Evolutionary conservation across 352 stramenopile species (phyloP).

Genomic region (Pythium folliculosum): DNA sequence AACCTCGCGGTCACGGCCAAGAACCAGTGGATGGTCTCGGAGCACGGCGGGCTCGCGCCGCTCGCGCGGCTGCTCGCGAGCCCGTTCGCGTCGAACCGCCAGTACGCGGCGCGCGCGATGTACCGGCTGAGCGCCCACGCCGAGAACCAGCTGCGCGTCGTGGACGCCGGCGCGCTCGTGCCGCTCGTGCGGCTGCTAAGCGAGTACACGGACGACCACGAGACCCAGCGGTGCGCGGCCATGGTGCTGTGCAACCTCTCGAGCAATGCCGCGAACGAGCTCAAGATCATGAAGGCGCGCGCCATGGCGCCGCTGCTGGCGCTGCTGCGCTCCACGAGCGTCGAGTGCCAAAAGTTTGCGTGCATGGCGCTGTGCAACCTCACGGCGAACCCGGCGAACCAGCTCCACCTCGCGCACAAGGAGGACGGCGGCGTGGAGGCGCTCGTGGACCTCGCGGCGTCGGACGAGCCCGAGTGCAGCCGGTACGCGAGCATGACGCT

Average conservation of each 20-base stretch:
- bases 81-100: conserved; percentile 67
- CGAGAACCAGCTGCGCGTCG: conserved; percentile 88
- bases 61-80: conserved; percentile 82
- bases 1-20: conserved; percentile 92
- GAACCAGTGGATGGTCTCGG: conserved; percentile 89
- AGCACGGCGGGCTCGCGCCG: conserved; percentile 82
- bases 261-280: conserved; percentile 68
- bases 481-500: conserved; percentile 94
- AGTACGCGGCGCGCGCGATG: conserved; percentile 86
- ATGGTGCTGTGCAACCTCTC: conserved; percentile 90
- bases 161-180: conserved; percentile 80
- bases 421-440: conserved; percentile 68
- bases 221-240: conserved; percentile 73
- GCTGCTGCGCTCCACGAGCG: conserved; percentile 47
- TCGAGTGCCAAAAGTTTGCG: conserved; percentile 82
- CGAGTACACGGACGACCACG: conserved; percentile 41
- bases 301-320: conserved; percentile 66
- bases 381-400: conserved; percentile 89
- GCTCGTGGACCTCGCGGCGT: conserved; percentile 80
- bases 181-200: conserved; percentile 72
- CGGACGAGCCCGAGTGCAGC: conserved; percentile 73
- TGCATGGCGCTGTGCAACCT: conserved; percentile 96
- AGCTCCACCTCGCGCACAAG: conserved; percentile 83
- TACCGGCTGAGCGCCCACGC: conserved; percentile 86
- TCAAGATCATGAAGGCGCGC: conserved; percentile 78